Percentiles rank a stretch among this genome's conserved stretches.
phyloP scores from a whole-genome alignment of 2,329 filamentous ascomycete species.

The Colletotrichum costaricense region DNA sequence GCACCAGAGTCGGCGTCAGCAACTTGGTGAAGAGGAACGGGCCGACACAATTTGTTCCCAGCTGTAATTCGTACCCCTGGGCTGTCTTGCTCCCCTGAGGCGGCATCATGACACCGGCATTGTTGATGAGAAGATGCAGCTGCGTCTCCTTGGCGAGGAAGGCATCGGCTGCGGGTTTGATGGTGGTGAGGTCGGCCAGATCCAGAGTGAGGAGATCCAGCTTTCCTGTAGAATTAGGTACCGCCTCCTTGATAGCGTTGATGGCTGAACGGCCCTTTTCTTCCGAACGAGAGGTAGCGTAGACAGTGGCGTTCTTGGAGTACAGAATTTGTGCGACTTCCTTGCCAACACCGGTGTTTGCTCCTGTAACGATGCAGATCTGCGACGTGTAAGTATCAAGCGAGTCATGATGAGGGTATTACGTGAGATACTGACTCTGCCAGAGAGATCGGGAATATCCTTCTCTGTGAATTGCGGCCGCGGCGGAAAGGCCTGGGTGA shows the following conservation, averaged over 20 bases:
- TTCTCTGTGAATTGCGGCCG: conserved; percentile 54
- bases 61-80: conserved; percentile 56
- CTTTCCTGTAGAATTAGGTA: conserved; percentile 50
- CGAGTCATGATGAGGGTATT: not conserved
- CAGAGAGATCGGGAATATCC: conserved; percentile 52
- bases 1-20: conserved; percentile 47
- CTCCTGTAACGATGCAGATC: conserved; percentile 63
- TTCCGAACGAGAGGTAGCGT: conserved; percentile 61
- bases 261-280: conserved; percentile 60
- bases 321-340: conserved; percentile 67
- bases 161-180: conserved; percentile 45
- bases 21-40: conserved; percentile 52
- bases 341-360: conserved; percentile 58
- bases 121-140: conserved; percentile 57
- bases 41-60: conserved; percentile 52
- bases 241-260: conserved; percentile 49
- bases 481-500: conserved; percentile 45
- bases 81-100: conserved; percentile 53
- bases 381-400: conserved; percentile 31
- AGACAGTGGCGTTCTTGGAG: conserved; percentile 63
- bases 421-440: conserved; percentile 42
- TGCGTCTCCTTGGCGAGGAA: conserved; percentile 45
- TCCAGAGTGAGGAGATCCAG: conserved; percentile 60
- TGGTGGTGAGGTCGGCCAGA: conserved; percentile 50
- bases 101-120: conserved; percentile 56